Evolutionary conservation across 352 stramenopile species (phyloP).

Genomic region (Phytopythium sindhum): DNA sequence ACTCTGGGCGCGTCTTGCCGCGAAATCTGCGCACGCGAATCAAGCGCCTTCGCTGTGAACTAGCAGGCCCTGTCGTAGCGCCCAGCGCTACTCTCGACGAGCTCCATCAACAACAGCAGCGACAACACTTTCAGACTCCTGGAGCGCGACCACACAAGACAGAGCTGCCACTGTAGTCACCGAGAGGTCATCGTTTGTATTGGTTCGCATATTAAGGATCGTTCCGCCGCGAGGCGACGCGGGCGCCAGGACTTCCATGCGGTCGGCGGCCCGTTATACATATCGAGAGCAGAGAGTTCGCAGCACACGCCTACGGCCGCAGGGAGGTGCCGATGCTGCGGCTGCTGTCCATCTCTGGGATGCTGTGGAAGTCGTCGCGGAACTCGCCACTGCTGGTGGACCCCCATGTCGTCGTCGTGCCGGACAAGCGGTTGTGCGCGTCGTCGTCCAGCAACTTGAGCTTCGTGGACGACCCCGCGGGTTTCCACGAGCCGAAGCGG

Average conservation of each 20-base stretch:
- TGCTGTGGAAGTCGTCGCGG: constrained; percentile 8
- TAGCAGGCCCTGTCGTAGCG: too few relatives aligned
- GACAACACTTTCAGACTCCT: too few relatives aligned
- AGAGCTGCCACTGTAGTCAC: too few relatives aligned
- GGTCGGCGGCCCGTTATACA: constrained; percentile 5
- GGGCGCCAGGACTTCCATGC: not conserved
- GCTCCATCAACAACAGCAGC: too few relatives aligned
- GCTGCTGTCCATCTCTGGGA: not conserved
- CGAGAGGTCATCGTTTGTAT: not conserved
- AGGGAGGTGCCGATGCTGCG: not conserved
- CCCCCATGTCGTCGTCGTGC: constrained; percentile 4
- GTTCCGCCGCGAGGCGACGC: not conserved
- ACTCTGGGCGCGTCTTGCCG: too few relatives aligned
- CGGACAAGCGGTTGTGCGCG: not conserved
- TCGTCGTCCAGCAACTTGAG: constrained; percentile 9
- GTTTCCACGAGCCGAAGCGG: not conserved
- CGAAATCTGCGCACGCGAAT: too few relatives aligned
- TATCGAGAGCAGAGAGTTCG: constrained; percentile 1
- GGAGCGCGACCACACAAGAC: too few relatives aligned
- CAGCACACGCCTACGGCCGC: not conserved
- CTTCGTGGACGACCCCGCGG: not conserved
- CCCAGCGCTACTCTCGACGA: too few relatives aligned
- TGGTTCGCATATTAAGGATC: not conserved
- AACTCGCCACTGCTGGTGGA: constrained; percentile 3
- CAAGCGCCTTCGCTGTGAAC: too few relatives aligned